Base-by-base conservation (phyloP, 352 stramenopile species). In the Phytophthora meadii region DNA sequence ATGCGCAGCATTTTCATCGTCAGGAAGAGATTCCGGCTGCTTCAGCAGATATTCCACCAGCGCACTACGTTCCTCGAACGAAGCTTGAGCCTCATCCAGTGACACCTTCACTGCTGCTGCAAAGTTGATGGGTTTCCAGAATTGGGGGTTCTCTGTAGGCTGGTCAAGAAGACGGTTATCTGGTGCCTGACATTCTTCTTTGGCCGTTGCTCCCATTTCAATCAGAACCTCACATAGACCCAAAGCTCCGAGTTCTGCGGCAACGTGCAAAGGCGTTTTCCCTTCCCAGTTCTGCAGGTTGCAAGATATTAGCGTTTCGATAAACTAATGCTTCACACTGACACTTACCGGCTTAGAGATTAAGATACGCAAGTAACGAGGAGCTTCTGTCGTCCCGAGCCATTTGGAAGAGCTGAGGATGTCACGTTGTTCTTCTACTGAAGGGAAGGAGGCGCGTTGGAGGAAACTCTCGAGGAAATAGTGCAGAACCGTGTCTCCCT, bases 101-200 rank as follows among this genome's bases (percentile, higher is more conserved):
- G 70, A 71, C 19, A 51, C 28, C 55, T 65, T 77, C 7, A 67
- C 37, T 32, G 56, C 48, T 17, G 54, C 64, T 6, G 65, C 72
- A 61, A 87, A 87, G 47, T 87, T 87, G 32, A 87, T 65, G 9
- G 76, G 49, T 48, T 76, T 84, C 75, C 75, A 83, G 22, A 72
- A 80, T 19, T 82, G 63, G 5, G 48, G 68, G 19, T 65, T 70
- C 45, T 81, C 60, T 10, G 60, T 74, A 7, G 67, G 62, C 37
- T 77, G 73, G 44, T 81, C 70, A 37, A 81, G 47, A 12, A 87
- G 73, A 14, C 76, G 72, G 24, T 72, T 79, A 25, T 84, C 73
- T 32, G 65, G 65, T 10, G 57, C 54, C 44, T 73, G 74, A 25
- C 73, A 81, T 45, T 82, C 78, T 59, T 81, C 70, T 25, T 49